Percentiles rank a stretch among this genome's conserved stretches.
These are phyloP conservation scores for Saccharomyces hybrid DNA, from an alignment of 1,139 yeast species.

Conservation along the genomic window DNA sequence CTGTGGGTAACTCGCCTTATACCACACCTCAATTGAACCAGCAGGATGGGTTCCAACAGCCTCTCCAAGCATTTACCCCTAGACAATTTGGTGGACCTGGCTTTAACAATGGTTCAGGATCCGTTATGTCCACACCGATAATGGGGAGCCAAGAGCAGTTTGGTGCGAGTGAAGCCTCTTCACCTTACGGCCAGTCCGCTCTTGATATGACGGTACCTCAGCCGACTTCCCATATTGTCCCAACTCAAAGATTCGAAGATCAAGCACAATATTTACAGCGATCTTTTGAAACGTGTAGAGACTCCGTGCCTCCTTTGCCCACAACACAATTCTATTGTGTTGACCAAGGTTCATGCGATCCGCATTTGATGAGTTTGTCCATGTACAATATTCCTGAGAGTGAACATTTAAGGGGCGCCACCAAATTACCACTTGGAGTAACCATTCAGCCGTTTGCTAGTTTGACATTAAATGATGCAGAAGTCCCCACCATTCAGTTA, in stretches of 20 bases:
- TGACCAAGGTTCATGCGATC: slow-evolving; percentile 82
- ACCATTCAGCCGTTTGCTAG: slow-evolving; percentile 82
- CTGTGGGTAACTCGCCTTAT: slow-evolving; percentile 1
- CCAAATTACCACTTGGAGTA: slow-evolving; percentile 76
- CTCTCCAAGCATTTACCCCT: not conserved
- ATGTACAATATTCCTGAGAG: slow-evolving; percentile 79
- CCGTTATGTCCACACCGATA: not conserved
- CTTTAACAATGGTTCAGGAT: slow-evolving; percentile 7
- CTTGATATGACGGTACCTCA: slow-evolving; percentile 8
- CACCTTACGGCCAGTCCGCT: slow-evolving; percentile 5
- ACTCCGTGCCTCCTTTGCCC: slow-evolving; percentile 74
- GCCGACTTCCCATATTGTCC: slow-evolving; percentile 40
- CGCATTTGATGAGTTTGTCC: slow-evolving; percentile 69
- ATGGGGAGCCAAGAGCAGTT: slow-evolving; percentile 2
- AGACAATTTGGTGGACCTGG: not conserved
- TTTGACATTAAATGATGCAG: slow-evolving; percentile 34
- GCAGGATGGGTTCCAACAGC: slow-evolving; percentile 1
- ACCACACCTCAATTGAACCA: slow-evolving; percentile 1
- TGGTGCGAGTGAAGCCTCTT: slow-evolving; percentile 10
- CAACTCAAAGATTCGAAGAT: slow-evolving; percentile 46
- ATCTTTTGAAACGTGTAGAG: slow-evolving; percentile 60
- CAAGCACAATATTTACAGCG: slow-evolving; percentile 43
- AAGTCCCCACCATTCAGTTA: slow-evolving; percentile 6
- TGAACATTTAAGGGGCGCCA: slow-evolving; percentile 59
- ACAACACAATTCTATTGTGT: slow-evolving; percentile 61